phyloP scores from a whole-genome alignment of 495 filamentous ascomycete genomes.

The Monascus purpureus region DNA sequence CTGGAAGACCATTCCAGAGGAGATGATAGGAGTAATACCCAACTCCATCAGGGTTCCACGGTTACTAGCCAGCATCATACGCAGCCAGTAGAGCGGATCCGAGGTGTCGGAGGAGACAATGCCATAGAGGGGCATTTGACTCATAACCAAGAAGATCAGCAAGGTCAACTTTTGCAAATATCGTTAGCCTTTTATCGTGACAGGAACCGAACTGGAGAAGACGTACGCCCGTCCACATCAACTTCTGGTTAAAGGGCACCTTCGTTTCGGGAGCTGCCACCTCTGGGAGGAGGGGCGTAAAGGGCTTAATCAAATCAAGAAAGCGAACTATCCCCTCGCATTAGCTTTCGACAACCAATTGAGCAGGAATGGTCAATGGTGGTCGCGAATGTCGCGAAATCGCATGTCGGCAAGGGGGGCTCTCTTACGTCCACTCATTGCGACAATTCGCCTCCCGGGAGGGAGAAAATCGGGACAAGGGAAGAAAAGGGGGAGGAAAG shows the following conservation, averaged over 20 bases:
- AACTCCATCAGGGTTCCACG: slow-evolving; percentile 97
- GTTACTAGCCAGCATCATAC: slow-evolving; percentile 99
- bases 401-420: slow-evolving; percentile 14
- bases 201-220: slow-evolving; percentile 5
- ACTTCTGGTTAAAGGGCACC: slow-evolving; percentile 94
- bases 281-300: slow-evolving; percentile 97
- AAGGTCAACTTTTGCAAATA: slow-evolving; percentile 55
- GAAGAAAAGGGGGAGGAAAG: slow-evolving; percentile 20
- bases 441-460: slow-evolving; percentile 25
- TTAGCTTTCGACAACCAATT: slow-evolving; percentile 18
- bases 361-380: slow-evolving; percentile 10
- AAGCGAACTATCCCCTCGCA: slow-evolving; percentile 64
- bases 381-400: slow-evolving; percentile 20
- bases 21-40: slow-evolving; percentile 98
- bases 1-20: slow-evolving; percentile 99
- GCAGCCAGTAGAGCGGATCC: slow-evolving; percentile 97
- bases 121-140: slow-evolving; percentile 95
- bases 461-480: slow-evolving; percentile 28
- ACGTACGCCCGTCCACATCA: slow-evolving; percentile 95
- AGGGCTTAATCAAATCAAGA: slow-evolving; percentile 98
- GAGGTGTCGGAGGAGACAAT: slow-evolving; percentile 94
- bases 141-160: slow-evolving; percentile 99
- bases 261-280: slow-evolving; percentile 94
- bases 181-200: slow-evolving; percentile 25
- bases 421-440: slow-evolving; percentile 34